phyloP scores from a whole-genome alignment of 306 rosid genomes.

The Malus asiatica region DNA sequence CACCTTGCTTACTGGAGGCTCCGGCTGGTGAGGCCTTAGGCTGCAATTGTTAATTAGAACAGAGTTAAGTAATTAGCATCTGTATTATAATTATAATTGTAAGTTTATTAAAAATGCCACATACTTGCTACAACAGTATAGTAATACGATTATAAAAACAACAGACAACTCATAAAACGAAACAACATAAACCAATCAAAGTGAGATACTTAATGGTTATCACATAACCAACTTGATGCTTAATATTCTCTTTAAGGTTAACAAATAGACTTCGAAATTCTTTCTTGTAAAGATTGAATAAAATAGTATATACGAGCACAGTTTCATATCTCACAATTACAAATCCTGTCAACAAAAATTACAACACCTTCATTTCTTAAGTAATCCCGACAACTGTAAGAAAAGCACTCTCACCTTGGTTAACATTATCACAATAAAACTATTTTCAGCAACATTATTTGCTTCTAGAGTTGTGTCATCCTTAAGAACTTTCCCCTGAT shows the following conservation, averaged over 20 bases:
- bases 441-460: slow-evolving; percentile 34
- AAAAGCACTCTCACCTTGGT: slow-evolving; percentile 22
- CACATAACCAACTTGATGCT: not conserved
- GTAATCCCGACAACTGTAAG: not conserved
- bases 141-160: not conserved
- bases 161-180: not conserved
- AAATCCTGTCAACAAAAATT: not conserved
- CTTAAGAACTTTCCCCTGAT: slow-evolving; percentile 42
- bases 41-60: slow-evolving; percentile 15
- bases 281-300: not conserved
- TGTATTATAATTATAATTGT: not conserved
- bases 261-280: not conserved
- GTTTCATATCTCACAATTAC: not conserved
- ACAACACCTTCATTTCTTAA: not conserved
- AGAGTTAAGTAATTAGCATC: not conserved
- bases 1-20: slow-evolving; percentile 23
- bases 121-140: not conserved
- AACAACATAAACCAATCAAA: not conserved
- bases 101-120: too few species aligned
- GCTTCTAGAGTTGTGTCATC: slow-evolving; percentile 31
- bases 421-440: slow-evolving; percentile 36
- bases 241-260: not conserved
- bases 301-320: not conserved
- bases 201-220: not conserved
- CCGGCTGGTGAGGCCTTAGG: slow-evolving; percentile 30